Evolutionary conservation across 495 filamentous ascomycete species (phyloP).

Genomic region (Aspergillus steynii): DNA sequence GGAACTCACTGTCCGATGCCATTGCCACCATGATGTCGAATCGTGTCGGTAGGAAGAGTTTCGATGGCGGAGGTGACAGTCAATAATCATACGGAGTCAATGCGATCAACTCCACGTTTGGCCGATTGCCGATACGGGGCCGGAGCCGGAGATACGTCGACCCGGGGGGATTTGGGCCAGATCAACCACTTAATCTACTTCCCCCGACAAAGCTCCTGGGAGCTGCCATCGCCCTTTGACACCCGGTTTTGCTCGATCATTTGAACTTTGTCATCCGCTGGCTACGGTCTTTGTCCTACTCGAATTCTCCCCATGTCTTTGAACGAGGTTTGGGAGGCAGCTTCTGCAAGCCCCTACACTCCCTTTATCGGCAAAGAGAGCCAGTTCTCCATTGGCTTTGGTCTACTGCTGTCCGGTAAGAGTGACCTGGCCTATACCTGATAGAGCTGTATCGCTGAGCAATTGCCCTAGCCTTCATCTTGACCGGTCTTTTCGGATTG

Average conservation of each 20-base stretch:
- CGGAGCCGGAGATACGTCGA: conserved; percentile 18
- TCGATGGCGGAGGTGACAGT: background rate
- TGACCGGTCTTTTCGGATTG: conserved; percentile 75
- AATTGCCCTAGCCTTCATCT: conserved; percentile 47
- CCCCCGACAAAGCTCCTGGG: background rate
- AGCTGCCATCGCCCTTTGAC: background rate
- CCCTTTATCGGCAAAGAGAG: conserved; percentile 77
- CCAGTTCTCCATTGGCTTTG: conserved; percentile 83
- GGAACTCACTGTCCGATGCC: conserved; percentile 22
- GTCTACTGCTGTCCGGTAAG: conserved; percentile 68
- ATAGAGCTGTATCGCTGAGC: conserved; percentile 15
- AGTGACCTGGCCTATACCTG: background rate
- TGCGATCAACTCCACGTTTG: conserved; percentile 14
- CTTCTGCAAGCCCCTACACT: conserved; percentile 77
- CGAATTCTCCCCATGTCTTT: conserved; percentile 57
- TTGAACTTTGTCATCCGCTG: conserved; percentile 1
- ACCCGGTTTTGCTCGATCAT: background rate
- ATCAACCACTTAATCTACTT: conserved; percentile 10
- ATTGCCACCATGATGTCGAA: conserved; percentile 16
- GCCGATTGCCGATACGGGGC: conserved; percentile 14
- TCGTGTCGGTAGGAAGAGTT: background rate
- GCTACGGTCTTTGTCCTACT: conserved; percentile 4
- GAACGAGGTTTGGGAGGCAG: conserved; percentile 86
- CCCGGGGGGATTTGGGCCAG: conserved; percentile 22
- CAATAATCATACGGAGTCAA: background rate